These are phyloP conservation scores for Eryngium alpinum DNA, from an alignment of 140 eudicot species.

Conservation along the genomic window DNA sequence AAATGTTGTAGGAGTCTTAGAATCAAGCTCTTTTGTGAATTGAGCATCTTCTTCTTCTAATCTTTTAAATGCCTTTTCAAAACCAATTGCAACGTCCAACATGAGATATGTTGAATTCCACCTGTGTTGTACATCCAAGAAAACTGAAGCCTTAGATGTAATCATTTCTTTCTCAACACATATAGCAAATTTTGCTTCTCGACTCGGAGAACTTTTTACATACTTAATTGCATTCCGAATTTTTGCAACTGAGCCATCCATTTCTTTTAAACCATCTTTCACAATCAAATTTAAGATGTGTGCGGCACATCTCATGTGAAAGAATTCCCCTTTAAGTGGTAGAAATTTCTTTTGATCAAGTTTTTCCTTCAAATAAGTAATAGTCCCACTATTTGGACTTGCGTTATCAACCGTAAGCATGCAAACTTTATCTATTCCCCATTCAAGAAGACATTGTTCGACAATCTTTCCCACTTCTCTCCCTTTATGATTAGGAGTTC, in stretches of 20 bases:
- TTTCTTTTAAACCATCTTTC: background rate
- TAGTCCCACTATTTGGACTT: background rate
- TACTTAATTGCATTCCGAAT: background rate
- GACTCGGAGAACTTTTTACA: background rate
- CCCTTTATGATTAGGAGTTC: too few species aligned
- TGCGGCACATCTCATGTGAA: background rate
- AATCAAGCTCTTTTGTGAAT: too few species aligned
- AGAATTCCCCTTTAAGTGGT: background rate
- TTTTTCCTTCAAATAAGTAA: background rate
- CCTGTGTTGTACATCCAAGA: background rate
- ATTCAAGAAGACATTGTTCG: too few species aligned
- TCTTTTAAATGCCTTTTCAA: background rate
- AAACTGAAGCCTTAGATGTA: background rate
- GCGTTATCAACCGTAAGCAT: background rate
- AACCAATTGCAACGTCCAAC: background rate
- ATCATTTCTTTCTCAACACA: background rate
- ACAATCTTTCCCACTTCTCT: too few species aligned
- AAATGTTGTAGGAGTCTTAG: too few species aligned
- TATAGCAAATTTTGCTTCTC: background rate
- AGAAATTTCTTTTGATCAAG: background rate
- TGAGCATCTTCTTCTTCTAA: background rate
- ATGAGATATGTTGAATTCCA: background rate
- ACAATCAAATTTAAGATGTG: background rate
- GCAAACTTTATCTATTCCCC: background rate
- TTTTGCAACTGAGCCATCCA: background rate